Base-by-base conservation (phyloP, 2,329 filamentous ascomycete genomes). In the Claviceps sp. region DNA sequence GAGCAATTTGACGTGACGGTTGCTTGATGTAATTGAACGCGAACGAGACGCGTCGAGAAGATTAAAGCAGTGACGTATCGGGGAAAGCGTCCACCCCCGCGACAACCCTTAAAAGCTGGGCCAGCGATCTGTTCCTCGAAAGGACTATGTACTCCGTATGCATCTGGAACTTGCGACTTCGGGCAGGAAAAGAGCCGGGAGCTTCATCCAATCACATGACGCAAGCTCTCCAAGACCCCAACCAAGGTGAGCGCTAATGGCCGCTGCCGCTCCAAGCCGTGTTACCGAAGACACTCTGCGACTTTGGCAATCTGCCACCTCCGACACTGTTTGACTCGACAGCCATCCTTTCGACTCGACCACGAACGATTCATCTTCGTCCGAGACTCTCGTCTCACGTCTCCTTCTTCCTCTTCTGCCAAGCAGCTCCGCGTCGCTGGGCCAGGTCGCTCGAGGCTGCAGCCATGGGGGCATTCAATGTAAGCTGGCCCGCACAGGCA, bases 391-490 rank as follows among this genome's bases (percentile, higher is more conserved):
- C 5, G 6, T 50, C n/a, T 50, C 48, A 1, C 48, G 13, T 40
- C 11, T 18, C 50, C 50, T 13, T 47, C 34, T 49, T 18, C 24
- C 22, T 46, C 14, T 40, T 26, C 37, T 51, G 37, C n/a, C 5
- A 44, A 47, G 38, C n/a, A 22, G 6, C 44, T 38, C 47, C 40
- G 26, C 26, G 20, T 24, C 22, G 44, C 41, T 48, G 48, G 47
- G 52, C 52, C 22, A n/a, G 4, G 44, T 40, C 38, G 44, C 52
- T 56, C 53, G 49, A 54, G 56, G 48, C 55, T 54, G 45, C 57
- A 61, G 65, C 51, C 57, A 72, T 71, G 69, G 62, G 64, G 52
- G 65, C 65, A 53, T 72, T 67, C 63, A 71, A 72, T 59, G 69
- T 70, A 60, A 54, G 65, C 63, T 37, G 24, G 20, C 47, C 8